Percentiles rank a stretch among this genome's conserved stretches.
Evolutionary conservation across 257 asterid genomes (phyloP).

Genomic region (Mentha longifolia): DNA sequence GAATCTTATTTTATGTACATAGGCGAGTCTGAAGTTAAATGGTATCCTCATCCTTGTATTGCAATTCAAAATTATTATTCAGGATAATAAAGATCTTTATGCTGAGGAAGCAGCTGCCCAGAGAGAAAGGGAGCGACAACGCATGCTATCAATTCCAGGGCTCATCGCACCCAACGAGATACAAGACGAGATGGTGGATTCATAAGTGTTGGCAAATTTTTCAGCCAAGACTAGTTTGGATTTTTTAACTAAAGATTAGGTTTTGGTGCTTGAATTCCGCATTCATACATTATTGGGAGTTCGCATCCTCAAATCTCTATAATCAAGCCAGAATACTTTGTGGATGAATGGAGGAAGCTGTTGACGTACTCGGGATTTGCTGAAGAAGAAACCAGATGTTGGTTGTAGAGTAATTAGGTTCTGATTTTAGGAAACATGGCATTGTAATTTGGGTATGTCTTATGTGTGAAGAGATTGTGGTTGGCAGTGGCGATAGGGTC

Average conservation of each 20-base stretch:
- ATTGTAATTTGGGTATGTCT: conserved; percentile 34
- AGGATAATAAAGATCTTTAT: conserved; percentile 96
- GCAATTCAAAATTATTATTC: conserved; percentile 28
- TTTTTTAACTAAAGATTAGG: conserved; percentile 32
- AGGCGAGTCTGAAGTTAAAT: neutral
- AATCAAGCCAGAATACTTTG: conserved; percentile 11
- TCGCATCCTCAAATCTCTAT: conserved; percentile 12
- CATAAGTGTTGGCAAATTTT: conserved; percentile 30
- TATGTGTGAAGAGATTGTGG: neutral
- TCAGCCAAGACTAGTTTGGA: conserved; percentile 26
- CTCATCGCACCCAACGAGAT: conserved; percentile 92
- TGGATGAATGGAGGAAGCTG: conserved; percentile 27
- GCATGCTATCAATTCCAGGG: conserved; percentile 90
- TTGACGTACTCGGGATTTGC: conserved; percentile 29
- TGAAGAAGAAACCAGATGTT: conserved; percentile 38
- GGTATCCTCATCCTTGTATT: neutral
- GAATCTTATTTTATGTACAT: neutral
- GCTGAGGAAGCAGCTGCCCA: conserved; percentile 96
- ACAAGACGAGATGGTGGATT: conserved; percentile 91
- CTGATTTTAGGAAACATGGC: conserved; percentile 47
- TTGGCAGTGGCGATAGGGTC: conserved; percentile 7
- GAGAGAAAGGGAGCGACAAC: conserved; percentile 77
- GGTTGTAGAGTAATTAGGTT: conserved; percentile 56
- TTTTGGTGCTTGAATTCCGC: conserved; percentile 32
- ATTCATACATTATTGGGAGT: conserved; percentile 26